Evolutionary conservation across 169 alveolate species (phyloP), one percentile per base, ranked within the genome.

Genomic region (Babesia sp.): DNA sequence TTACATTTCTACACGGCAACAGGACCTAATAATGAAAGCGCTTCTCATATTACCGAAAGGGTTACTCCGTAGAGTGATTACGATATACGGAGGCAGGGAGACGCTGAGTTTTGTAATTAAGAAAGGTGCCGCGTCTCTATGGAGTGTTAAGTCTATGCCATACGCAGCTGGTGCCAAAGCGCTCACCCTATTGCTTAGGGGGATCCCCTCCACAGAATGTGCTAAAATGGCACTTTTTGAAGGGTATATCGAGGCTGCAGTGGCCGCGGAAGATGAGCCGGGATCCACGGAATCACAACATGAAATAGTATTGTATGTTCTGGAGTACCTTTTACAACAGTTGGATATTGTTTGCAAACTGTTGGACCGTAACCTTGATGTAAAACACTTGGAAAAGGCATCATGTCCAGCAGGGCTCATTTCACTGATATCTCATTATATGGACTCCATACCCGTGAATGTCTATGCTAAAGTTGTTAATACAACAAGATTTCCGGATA

Each of bases 1-100:
- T 42, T 64, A 64, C 74, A 64, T 64, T 59, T 64, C 74, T 26
- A 64, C 74, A 7, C 31, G 63, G 14, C 74, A 64, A 48, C 74
- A 64, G 61, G 74, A 64, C 2, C 34, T 64, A 53, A 64, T 64
- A 4, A n/a, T 64, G 51, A 64, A 64, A 51, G 28, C 41, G 1
- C 61, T 64, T 2, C 48, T 33, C 36, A 0, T 64, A 20, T 26
- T 64, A 22, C 74, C 64, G 0, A 14, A 41, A 12, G 29, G 63
- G 26, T 1, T 34, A 24, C 18, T 64, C 37, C 18, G 63, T 1
- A 24, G 36, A 16, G 61, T 48, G 37, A 28, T 64, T 24, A 7
- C 51, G 9, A 34, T 2, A 9, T 14, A 36, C 53, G 28, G 36
- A 6, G 61, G 64, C 14, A 34, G 29, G 1, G 59, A 26, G 28